phyloP scores from a whole-genome alignment of 768 basidiomycete species.

The Roridomyces roridus region DNA sequence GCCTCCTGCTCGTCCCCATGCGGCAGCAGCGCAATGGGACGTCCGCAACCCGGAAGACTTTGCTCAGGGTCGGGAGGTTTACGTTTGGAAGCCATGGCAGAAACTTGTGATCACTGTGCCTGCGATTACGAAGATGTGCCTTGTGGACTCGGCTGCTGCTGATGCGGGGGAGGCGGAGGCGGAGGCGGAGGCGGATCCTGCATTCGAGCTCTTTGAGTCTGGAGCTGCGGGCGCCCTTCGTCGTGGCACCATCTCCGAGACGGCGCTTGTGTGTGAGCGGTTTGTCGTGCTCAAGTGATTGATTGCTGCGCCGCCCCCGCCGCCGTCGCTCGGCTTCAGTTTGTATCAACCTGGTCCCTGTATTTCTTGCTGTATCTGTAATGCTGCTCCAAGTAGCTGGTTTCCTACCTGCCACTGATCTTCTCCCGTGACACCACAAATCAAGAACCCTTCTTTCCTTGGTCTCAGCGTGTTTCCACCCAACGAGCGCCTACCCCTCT shows the following conservation, averaged over 20 bases:
- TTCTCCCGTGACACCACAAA: too few relatives aligned
- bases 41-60: slow-evolving; percentile 45
- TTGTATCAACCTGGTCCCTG: not conserved
- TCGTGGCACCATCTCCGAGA: slow-evolving; percentile 10
- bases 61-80: slow-evolving; percentile 44
- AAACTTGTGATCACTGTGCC: slow-evolving; percentile 26
- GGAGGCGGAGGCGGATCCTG: not conserved
- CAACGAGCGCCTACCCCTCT: too few relatives aligned
- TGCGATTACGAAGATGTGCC: slow-evolving; percentile 7
- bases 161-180: not conserved
- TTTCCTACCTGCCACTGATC: too few relatives aligned
- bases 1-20: slow-evolving; percentile 25
- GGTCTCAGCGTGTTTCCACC: too few relatives aligned
- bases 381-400: not conserved
- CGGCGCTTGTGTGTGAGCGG: slow-evolving; percentile 23
- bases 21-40: slow-evolving; percentile 22
- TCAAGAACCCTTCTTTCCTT: too few relatives aligned
- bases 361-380: not conserved
- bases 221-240: not conserved
- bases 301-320: not conserved
- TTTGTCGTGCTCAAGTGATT: slow-evolving; percentile 18
- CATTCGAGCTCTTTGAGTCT: slow-evolving; percentile 15
- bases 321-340: not conserved
- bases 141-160: not conserved
- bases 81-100: slow-evolving; percentile 60